Percentiles rank a stretch among this genome's conserved stretches.
phyloP scores from a whole-genome alignment of 2,329 filamentous ascomycete species.

The Elsinoe necatrix region DNA sequence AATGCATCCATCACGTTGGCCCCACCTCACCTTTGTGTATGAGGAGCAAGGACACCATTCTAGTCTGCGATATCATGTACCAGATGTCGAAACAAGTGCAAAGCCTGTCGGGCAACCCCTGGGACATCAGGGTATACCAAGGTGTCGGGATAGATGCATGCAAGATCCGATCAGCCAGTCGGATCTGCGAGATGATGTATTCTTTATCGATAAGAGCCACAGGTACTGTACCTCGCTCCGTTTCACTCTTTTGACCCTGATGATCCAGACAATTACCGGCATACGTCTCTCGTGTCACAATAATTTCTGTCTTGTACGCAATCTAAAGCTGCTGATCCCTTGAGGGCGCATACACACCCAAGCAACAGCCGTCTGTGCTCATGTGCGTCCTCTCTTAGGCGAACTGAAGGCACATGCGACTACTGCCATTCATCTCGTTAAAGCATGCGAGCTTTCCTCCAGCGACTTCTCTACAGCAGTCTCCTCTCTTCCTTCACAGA shows the following conservation, averaged over 20 bases:
- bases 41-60: not conserved
- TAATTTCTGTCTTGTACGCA: slow-evolving; percentile 10
- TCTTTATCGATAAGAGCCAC: slow-evolving; percentile 7
- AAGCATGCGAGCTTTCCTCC: slow-evolving; percentile 15
- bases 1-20: too few relatives aligned
- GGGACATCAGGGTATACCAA: slow-evolving; percentile 2
- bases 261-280: slow-evolving; percentile 1
- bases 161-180: slow-evolving; percentile 7
- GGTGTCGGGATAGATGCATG: not conserved
- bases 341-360: not conserved
- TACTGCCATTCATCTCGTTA: not conserved
- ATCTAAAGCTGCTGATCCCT: slow-evolving; percentile 2
- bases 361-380: slow-evolving; percentile 4
- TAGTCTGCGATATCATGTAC: not conserved
- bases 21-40: too few relatives aligned
- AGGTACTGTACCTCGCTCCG: not conserved
- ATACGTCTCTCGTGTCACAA: slow-evolving; percentile 8
- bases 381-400: not conserved
- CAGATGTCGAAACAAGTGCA: not conserved
- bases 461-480: slow-evolving; percentile 6
- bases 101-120: not conserved
- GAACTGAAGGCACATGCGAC: slow-evolving; percentile 7
- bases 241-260: slow-evolving; percentile 1
- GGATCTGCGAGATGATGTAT: not conserved
- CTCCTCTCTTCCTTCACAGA: slow-evolving; percentile 4